Conservation (phyloP, 2,329 filamentous ascomycete species). For the Nakataea oryzae region DNA sequence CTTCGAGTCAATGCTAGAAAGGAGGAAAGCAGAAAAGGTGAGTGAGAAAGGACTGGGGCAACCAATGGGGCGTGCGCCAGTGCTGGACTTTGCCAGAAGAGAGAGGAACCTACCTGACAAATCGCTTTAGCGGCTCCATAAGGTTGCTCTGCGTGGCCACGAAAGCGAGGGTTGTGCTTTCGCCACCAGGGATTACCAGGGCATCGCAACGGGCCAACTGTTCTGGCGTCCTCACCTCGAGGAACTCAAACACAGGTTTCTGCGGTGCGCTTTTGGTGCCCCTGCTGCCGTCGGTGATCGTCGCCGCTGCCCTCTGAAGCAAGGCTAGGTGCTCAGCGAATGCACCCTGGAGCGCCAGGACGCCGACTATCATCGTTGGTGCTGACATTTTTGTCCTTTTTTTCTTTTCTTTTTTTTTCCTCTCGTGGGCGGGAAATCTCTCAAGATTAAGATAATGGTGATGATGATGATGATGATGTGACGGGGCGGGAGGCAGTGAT, state of each 20-base stretch:
- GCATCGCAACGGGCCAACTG: constrained; percentile 68
- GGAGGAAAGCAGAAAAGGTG: background rate
- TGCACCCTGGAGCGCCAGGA: constrained; percentile 77
- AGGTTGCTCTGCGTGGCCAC: constrained; percentile 74
- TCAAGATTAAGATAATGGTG: too few relatives aligned
- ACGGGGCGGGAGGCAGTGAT: too few relatives aligned
- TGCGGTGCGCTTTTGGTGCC: constrained; percentile 21
- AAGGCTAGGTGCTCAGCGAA: constrained; percentile 82
- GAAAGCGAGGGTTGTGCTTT: constrained; percentile 87
- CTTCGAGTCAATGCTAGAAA: constrained; percentile 18
- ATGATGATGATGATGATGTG: too few relatives aligned
- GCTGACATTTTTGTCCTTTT: background rate
- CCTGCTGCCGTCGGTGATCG: constrained; percentile 14
- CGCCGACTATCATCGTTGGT: constrained; percentile 39
- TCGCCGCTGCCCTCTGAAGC: constrained; percentile 53
- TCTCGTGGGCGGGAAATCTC: background rate
- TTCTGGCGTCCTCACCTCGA: constrained; percentile 67
- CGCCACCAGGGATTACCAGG: constrained; percentile 84
- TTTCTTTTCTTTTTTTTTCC: background rate
- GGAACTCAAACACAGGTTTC: constrained; percentile 44
- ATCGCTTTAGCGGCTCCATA: constrained; percentile 74
- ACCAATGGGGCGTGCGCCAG: background rate
- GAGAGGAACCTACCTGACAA: constrained; percentile 60
- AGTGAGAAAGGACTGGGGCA: background rate
- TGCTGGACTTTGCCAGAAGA: too few relatives aligned